phyloP scores from a whole-genome alignment of 2,329 filamentous ascomycete genomes.

The Calonectria ilicicola region DNA sequence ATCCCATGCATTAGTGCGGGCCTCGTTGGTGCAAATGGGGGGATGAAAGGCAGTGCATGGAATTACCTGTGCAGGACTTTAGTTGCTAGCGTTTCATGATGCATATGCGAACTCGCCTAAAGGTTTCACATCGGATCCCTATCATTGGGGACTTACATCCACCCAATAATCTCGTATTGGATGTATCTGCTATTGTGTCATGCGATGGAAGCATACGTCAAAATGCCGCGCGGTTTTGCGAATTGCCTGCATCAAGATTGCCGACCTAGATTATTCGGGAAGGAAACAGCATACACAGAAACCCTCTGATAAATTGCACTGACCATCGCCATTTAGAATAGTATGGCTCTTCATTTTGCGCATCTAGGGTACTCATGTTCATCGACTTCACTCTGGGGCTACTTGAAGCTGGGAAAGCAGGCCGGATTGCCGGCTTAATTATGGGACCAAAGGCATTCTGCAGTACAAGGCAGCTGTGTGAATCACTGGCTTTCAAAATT shows the following conservation, averaged over 20 bases:
- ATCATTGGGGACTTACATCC: too few relatives aligned
- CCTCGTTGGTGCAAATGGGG: background rate
- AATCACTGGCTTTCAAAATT: background rate
- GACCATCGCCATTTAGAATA: too few relatives aligned
- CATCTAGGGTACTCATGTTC: background rate
- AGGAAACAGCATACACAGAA: too few relatives aligned
- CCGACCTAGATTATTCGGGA: too few relatives aligned
- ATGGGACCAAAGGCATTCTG: background rate
- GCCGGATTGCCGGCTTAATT: background rate
- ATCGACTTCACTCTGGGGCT: background rate
- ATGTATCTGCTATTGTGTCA: background rate
- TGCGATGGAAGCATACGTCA: background rate
- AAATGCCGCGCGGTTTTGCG: too few relatives aligned
- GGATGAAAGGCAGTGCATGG: background rate
- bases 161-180: too few relatives aligned
- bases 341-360: background rate
- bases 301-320: too few relatives aligned
- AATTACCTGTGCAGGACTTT: background rate
- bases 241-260: too few relatives aligned
- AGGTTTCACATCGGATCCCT: background rate
- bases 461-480: background rate
- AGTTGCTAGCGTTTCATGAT: background rate
- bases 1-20: background rate
- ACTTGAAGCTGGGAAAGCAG: background rate
- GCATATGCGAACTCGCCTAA: background rate